Conservation (phyloP, 768 basidiomycete genomes). For the Pleurotus sapidus region DNA sequence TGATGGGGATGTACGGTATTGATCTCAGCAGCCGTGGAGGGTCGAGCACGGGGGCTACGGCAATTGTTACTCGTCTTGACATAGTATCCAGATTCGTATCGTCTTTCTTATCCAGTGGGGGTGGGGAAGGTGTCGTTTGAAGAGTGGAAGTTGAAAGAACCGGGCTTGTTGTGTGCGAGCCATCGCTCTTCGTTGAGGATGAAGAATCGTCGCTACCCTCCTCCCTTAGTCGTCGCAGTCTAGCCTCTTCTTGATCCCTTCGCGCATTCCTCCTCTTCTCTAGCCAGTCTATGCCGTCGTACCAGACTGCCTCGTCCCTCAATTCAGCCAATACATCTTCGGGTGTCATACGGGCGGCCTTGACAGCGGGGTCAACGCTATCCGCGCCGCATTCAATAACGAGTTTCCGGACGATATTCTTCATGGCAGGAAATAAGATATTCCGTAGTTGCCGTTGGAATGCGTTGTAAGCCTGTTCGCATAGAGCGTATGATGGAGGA, state of each 20-base stretch:
- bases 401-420: slow-evolving; percentile 62
- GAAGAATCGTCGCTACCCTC: slow-evolving; percentile 45
- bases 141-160: slow-evolving; percentile 72
- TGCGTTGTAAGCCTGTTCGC: slow-evolving; percentile 58
- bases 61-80: slow-evolving; percentile 24
- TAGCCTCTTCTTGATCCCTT: slow-evolving; percentile 23
- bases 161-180: slow-evolving; percentile 65
- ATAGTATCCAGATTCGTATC: slow-evolving; percentile 12
- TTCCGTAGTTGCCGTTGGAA: slow-evolving; percentile 57
- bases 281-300: slow-evolving; percentile 70
- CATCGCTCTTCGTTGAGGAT: slow-evolving; percentile 36
- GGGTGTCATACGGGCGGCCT: slow-evolving; percentile 49
- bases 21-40: slow-evolving; percentile 59
- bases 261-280: slow-evolving; percentile 40
- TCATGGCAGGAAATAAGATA: slow-evolving; percentile 64
- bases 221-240: slow-evolving; percentile 21
- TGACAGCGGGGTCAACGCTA: slow-evolving; percentile 50
- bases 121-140: slow-evolving; percentile 77
- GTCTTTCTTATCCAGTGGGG: slow-evolving; percentile 42
- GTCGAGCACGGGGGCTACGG: slow-evolving; percentile 60
- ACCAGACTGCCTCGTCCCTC: slow-evolving; percentile 66
- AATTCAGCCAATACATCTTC: slow-evolving; percentile 61
- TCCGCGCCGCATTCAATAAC: slow-evolving; percentile 54
- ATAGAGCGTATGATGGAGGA: slow-evolving; percentile 62
- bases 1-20: slow-evolving; percentile 68